phyloP scores from a whole-genome alignment of 2,329 filamentous ascomycete genomes.

The Sporothrix curviconia region DNA sequence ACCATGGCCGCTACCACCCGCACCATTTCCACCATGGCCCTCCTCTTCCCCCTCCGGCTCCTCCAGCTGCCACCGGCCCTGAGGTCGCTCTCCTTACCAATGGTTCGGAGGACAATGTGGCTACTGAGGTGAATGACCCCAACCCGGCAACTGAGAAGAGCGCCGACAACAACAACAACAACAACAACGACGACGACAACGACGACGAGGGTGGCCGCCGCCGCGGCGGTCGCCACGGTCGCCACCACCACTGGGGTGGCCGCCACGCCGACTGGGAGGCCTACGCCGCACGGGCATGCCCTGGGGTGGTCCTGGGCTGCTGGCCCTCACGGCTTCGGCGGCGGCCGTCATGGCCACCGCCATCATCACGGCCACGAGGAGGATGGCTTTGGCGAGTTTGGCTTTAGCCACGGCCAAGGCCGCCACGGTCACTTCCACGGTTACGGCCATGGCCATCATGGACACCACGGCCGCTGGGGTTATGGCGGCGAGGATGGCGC shows the following conservation, averaged over 20 bases:
- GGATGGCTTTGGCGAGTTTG: background rate
- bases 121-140: too few species aligned
- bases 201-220: background rate
- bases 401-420: background rate
- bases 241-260: conserved; percentile 3
- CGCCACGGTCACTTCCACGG: background rate
- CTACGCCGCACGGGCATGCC: background rate
- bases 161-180: background rate
- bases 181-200: background rate
- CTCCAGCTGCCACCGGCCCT: background rate
- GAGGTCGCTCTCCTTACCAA: too few species aligned
- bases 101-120: background rate
- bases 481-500: background rate
- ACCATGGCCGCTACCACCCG: conserved; percentile 16
- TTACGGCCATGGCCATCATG: background rate
- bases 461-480: background rate
- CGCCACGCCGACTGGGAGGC: conserved; percentile 5
- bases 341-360: background rate
- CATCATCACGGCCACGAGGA: background rate
- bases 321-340: background rate
- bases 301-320: conserved; percentile 1
- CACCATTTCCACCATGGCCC: conserved; percentile 11
- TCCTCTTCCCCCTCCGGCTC: conserved; percentile 9
- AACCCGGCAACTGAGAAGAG: conserved; percentile 1
- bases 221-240: background rate